phyloP scores from a whole-genome alignment of 225 moss, liverwort and hornwort genomes.

The Takakia lepidozioides region DNA sequence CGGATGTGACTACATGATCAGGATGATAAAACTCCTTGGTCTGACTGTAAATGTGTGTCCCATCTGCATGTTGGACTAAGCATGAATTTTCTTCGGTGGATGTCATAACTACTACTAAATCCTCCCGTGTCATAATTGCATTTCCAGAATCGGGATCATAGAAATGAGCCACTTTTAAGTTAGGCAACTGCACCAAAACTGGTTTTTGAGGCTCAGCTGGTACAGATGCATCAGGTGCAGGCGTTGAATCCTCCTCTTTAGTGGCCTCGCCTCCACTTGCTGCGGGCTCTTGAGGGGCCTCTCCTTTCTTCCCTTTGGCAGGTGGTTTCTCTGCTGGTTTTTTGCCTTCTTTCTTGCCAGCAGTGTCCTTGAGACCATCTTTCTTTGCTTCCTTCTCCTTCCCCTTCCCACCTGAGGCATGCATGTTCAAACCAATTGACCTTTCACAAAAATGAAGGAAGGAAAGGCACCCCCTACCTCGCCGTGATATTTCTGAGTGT shows the following conservation, averaged over 20 bases:
- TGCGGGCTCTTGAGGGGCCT: background rate
- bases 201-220: no score
- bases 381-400: slow-evolving; percentile 9
- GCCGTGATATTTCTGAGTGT: no score
- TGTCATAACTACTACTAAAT: slow-evolving; percentile 70
- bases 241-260: no score
- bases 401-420: slow-evolving; percentile 4
- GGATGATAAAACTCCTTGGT: slow-evolving; percentile 23
- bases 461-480: no score
- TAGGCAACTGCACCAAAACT: slow-evolving; percentile 35
- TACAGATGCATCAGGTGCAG: no score
- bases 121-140: slow-evolving; percentile 66
- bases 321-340: background rate
- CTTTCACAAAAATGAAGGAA: no score
- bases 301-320: background rate
- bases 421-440: no score
- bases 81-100: slow-evolving; percentile 36
- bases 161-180: slow-evolving; percentile 51
- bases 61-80: slow-evolving; percentile 84
- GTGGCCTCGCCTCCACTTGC: no score
- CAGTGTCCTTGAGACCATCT: background rate
- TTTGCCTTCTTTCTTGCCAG: background rate
- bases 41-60: slow-evolving; percentile 73
- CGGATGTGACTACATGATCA: slow-evolving; percentile 24
- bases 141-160: slow-evolving; percentile 67